Evolutionary conservation across 129 eudicot genomes (phyloP), one percentile per base, ranked within the genome.

Genomic region (Saposhnikovia divaricata): DNA sequence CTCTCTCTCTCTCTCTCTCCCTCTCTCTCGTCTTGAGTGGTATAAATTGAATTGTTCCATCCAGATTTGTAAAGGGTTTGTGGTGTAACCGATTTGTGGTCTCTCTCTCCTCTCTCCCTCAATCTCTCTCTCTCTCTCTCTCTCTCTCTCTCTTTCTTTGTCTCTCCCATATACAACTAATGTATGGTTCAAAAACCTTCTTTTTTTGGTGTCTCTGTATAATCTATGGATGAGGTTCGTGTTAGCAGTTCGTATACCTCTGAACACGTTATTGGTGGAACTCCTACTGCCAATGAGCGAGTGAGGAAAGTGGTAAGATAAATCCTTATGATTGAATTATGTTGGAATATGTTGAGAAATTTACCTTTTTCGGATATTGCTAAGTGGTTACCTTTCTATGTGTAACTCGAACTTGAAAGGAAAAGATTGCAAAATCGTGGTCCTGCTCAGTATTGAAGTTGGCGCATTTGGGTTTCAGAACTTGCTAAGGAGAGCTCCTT

Each of bases 191-290:
- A n/a, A n/a, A n/a, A n/a, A n/a, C n/a, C n/a, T n/a, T n/a, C n/a
- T n/a, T n/a, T n/a, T n/a, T n/a, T n/a, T n/a, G n/a, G n/a, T n/a
- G n/a, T n/a, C n/a, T n/a, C n/a, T n/a, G n/a, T n/a, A n/a, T n/a
- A n/a, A n/a, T n/a, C n/a, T n/a, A 95, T 95, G 99, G 84, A 90
- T 55, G 92, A 95, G 80, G 99, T 95, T 50, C 97, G 96, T 80
- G 99, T 92, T 51, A 83, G 96, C 87, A 95, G 94, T 84, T 97
- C 99, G 4, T 95, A 95, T 95, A 90, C 87, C 69, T 96, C 99
- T 78, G 97, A 95, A 83, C 90, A 93, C 14, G 99, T 95, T 71
- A 82, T 84, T 6, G 99, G 99, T 38, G 99, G 99, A 66, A 90
- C 99, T 53, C 81, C 96, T 42, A 94, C 99, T 85, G 99, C 99